Conservation (phyloP, 106 monocot genomes). For the Dendrobium catenatum region DNA sequence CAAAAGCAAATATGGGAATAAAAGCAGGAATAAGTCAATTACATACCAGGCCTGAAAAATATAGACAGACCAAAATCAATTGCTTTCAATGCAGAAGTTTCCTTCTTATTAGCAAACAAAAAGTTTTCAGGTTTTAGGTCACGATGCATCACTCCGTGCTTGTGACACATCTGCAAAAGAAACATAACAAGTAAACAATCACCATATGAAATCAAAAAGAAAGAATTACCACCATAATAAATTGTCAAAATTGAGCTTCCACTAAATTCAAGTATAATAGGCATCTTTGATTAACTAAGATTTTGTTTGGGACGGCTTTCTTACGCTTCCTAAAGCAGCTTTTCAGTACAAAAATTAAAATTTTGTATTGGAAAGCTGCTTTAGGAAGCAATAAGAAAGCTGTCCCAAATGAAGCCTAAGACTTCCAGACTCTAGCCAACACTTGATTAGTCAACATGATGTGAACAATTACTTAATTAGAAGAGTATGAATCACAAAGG, state of each 20-base stretch:
- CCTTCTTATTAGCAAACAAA: constrained; percentile 47
- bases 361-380: too few relatives aligned
- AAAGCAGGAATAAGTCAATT: background rate
- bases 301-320: too few relatives aligned
- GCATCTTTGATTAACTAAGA: background rate
- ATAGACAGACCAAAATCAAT: constrained; percentile 56
- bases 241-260: background rate
- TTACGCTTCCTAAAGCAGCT: too few relatives aligned
- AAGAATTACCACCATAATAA: background rate
- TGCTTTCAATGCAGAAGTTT: constrained; percentile 40
- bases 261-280: background rate
- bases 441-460: background rate
- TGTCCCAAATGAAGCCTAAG: background rate
- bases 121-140: constrained; percentile 59
- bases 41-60: constrained; percentile 42
- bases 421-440: background rate
- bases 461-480: background rate
- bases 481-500: background rate
- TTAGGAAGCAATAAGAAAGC: too few relatives aligned
- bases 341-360: too few relatives aligned
- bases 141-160: constrained; percentile 52
- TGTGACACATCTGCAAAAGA: constrained; percentile 40
- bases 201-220: background rate
- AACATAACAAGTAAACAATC: background rate
- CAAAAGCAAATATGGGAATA: background rate